phyloP scores from a whole-genome alignment of 257 asterid genomes.

The Ilex aquifolium region DNA sequence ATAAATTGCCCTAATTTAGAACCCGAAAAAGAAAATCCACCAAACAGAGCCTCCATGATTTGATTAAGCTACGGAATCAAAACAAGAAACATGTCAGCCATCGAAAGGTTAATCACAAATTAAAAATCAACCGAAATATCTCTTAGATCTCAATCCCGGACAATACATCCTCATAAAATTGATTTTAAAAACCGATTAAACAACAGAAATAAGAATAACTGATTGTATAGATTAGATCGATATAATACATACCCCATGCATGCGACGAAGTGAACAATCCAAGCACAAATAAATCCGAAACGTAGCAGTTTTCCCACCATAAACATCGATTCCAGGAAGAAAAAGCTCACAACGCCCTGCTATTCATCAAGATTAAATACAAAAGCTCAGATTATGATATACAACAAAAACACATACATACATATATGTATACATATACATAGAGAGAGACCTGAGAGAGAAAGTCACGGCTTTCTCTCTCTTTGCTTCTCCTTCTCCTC shows the following conservation, averaged over 20 bases:
- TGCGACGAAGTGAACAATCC: slow-evolving; percentile 48
- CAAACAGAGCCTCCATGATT: too few species aligned
- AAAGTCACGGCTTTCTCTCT: not conserved
- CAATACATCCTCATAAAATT: not conserved
- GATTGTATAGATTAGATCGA: slow-evolving; percentile 5
- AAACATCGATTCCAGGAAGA: slow-evolving; percentile 45
- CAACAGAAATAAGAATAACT: not conserved
- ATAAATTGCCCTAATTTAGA: too few species aligned
- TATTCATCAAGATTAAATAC: not conserved
- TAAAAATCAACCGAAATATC: not conserved
- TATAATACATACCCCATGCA: slow-evolving; percentile 69
- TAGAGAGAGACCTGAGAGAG: too few species aligned
- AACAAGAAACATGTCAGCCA: not conserved
- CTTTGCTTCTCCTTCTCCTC: not conserved
- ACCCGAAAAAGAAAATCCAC: too few species aligned
- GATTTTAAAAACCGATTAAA: not conserved
- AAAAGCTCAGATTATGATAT: too few species aligned
- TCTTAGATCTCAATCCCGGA: not conserved
- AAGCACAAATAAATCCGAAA: slow-evolving; percentile 50
- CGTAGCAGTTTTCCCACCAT: slow-evolving; percentile 52
- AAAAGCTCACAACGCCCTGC: slow-evolving; percentile 31
- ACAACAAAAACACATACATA: not conserved
- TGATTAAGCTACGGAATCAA: not conserved
- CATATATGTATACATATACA: not conserved
- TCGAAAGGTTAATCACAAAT: not conserved